phyloP scores from a whole-genome alignment of 768 basidiomycete genomes.

The Russula sp. region DNA sequence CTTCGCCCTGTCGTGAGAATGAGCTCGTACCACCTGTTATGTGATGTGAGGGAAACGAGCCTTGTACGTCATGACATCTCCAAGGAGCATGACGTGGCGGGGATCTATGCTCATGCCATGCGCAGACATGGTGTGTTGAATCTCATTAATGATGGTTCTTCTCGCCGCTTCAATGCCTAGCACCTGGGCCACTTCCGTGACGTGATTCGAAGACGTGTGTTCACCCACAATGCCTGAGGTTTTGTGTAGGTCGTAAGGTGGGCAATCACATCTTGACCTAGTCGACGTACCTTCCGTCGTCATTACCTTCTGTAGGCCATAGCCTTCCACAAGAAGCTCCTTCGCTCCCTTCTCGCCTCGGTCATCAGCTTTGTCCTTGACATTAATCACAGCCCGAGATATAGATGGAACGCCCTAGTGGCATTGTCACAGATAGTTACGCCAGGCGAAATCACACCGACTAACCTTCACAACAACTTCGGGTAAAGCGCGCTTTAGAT shows the following conservation, averaged over 20 bases:
- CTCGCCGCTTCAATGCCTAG: conserved; percentile 98
- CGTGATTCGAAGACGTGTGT: conserved; percentile 92
- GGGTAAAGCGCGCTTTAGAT: conserved; percentile 78
- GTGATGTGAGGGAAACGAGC: conserved; percentile 39
- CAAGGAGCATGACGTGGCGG: conserved; percentile 96
- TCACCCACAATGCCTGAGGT: conserved; percentile 82
- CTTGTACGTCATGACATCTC: conserved; percentile 99
- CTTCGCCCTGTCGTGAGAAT: conserved; percentile 68
- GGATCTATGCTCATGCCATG: conserved; percentile 99
- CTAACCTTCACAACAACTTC: conserved; percentile 87
- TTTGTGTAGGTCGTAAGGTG: not conserved
- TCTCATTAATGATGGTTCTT: conserved; percentile 91
- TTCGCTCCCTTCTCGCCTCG: conserved; percentile 84
- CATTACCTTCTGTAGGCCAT: conserved; percentile 97
- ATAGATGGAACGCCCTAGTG: conserved; percentile 79
- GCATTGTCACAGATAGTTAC: not conserved
- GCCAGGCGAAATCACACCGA: conserved; percentile 2
- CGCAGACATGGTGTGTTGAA: conserved; percentile 93
- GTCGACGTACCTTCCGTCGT: conserved; percentile 74
- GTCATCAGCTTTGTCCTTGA: conserved; percentile 81
- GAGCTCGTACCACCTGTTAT: not conserved
- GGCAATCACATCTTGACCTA: not conserved
- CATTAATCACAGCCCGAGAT: conserved; percentile 92
- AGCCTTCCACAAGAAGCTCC: conserved; percentile 93
- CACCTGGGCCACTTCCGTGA: conserved; percentile 92